Conservation (phyloP, 495 filamentous ascomycete species). For the Penicillium roqueforti region DNA sequence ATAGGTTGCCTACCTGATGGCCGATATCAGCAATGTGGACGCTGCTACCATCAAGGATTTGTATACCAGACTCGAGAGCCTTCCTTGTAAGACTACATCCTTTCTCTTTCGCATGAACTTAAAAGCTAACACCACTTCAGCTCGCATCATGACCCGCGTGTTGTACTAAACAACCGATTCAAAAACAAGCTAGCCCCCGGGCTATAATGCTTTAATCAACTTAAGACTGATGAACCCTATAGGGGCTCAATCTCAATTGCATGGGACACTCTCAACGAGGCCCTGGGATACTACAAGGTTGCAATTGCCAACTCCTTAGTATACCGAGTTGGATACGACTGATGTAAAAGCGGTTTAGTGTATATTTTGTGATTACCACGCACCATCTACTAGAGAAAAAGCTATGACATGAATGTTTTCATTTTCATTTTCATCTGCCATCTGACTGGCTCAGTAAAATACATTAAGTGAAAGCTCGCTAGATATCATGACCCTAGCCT, state of each 20-base stretch:
- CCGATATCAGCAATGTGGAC: slow-evolving; percentile 87
- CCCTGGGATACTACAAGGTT: not conserved
- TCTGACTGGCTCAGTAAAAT: not conserved
- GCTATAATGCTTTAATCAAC: slow-evolving; percentile 23
- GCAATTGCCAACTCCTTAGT: not conserved
- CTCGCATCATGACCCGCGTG: slow-evolving; percentile 81
- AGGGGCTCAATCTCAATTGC: slow-evolving; percentile 1
- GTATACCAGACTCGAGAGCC: slow-evolving; percentile 71
- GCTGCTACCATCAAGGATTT: slow-evolving; percentile 77
- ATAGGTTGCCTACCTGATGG: slow-evolving; percentile 92
- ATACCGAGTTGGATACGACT: slow-evolving; percentile 2
- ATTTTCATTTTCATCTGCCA: not conserved
- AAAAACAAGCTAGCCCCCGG: slow-evolving; percentile 2
- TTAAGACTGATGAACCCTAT: slow-evolving; percentile 13
- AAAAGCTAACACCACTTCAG: slow-evolving; percentile 34
- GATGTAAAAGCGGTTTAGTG: slow-evolving; percentile 1
- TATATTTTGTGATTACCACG: slow-evolving; percentile 1
- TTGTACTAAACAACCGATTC: slow-evolving; percentile 58
- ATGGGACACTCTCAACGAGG: slow-evolving; percentile 23
- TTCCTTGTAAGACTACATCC: slow-evolving; percentile 63
- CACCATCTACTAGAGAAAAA: slow-evolving; percentile 8
- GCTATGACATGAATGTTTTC: slow-evolving; percentile 14
- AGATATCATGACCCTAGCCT: not conserved
- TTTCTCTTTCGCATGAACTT: not conserved
- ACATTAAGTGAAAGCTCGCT: not conserved